Evolutionary conservation across 129 eudicot species (phyloP), one percentile per base, ranked within the genome.

Genomic region (Centella asiatica): DNA sequence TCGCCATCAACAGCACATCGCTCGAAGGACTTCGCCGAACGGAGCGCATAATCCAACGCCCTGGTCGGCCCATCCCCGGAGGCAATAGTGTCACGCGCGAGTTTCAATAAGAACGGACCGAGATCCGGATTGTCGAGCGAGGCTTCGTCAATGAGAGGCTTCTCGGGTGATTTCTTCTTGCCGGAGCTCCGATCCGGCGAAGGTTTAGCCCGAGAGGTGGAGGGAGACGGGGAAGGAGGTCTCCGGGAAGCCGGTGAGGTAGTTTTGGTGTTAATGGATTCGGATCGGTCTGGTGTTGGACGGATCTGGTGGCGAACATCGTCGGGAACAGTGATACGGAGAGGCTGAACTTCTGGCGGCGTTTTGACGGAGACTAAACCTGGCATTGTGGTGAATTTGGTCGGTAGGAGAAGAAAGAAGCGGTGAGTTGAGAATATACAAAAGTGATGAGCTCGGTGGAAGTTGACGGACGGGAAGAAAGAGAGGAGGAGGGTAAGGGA

Each of bases 161-260:
- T 77, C 52, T 87, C 93, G 2, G 95, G 85, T 1, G 95, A 82
- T 72, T 92, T 92, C 71, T 84, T 92, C 94, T 81, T 90, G 4
- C 85, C 85, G 63, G 97, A 90, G 71, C 83, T 63, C 80, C 97
- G 97, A 85, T 85, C 95, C 40, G 96, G 98, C 0, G 98, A 86
- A 6, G 94, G 95, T 69, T 82, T 92, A 40, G 86, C 94, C n/a
- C 98, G 95, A 26, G 98, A 87, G 31, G 95, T 66, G 1, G 98
- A 92, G 1, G 98, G 96, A 22, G 98, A 86, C 0, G 97, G 90
- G 1, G 98, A 85, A 4, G 95, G 82, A 34, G 95, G 86, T 3
- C 90, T 70, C 44, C 85, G 76, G 12, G 78, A 70, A 11, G 76
- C 85, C 9, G 97, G 95, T n/a, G 97, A 79, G 47, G 71, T 55